These are phyloP conservation scores for Acorus gramineus DNA, from an alignment of 106 monocot genomes.

Conservation along the genomic window DNA sequence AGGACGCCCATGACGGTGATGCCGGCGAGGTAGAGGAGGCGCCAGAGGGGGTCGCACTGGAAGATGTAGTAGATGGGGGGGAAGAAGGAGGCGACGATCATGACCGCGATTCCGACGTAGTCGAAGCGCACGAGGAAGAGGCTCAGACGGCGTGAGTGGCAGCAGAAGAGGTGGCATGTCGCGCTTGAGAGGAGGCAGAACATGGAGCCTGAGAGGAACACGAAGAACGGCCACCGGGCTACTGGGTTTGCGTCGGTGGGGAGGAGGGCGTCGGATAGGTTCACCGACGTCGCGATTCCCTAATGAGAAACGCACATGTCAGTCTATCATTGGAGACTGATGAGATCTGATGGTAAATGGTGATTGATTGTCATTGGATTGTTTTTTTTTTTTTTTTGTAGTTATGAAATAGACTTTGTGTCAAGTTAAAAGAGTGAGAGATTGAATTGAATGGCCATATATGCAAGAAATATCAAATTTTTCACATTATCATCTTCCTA, in stretches of 20 bases:
- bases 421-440: no score
- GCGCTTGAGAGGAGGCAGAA: constrained; percentile 76
- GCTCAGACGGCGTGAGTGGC: constrained; percentile 73
- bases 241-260: constrained; percentile 1
- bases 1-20: constrained; percentile 40
- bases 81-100: constrained; percentile 97
- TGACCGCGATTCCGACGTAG: constrained; percentile 90
- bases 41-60: constrained; percentile 64
- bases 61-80: constrained; percentile 97
- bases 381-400: no score
- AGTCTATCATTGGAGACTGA: no score
- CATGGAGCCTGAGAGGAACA: constrained; percentile 81
- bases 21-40: constrained; percentile 46
- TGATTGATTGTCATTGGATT: no score
- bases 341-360: no score
- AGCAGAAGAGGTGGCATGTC: constrained; percentile 90
- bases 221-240: constrained; percentile 81
- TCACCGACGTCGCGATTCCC: no score
- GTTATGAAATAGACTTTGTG: no score
- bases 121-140: constrained; percentile 72
- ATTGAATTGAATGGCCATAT: no score
- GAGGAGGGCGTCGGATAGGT: no score
- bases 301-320: no score
- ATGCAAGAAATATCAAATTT: no score
- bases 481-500: no score